These are phyloP conservation scores for Teunomyces barrocoloradensis DNA, from an alignment of 805 yeast species.

Conservation along the genomic window DNA sequence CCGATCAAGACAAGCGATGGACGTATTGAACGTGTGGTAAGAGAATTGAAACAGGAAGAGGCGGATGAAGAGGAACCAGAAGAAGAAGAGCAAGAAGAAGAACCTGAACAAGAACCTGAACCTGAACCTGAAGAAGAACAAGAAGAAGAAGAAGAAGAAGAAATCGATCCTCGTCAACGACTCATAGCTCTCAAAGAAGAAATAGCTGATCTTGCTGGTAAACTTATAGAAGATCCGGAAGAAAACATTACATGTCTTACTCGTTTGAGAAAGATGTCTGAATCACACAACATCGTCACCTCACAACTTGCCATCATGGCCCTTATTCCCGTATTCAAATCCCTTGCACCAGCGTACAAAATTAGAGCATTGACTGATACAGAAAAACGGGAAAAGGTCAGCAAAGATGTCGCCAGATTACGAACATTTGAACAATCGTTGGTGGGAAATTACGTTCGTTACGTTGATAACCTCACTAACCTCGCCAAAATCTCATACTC, in stretches of 20 bases:
- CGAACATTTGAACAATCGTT: conserved; percentile 80
- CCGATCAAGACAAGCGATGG: conserved; percentile 80
- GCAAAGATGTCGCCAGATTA: conserved; percentile 75
- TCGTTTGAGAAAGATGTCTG: conserved; percentile 67
- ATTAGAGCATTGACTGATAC: conserved; percentile 79
- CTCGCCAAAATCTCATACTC: conserved; percentile 39
- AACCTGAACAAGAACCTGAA: conserved; percentile 18
- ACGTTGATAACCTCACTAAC: conserved; percentile 53
- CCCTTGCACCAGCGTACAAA: conserved; percentile 83
- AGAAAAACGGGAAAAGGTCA: conserved; percentile 78
- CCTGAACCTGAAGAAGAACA: conserved; percentile 19
- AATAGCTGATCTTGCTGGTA: conserved; percentile 76
- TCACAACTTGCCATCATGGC: conserved; percentile 73
- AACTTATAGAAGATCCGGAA: conserved; percentile 84
- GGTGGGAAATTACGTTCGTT: conserved; percentile 65
- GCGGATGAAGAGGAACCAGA: conserved; percentile 11
- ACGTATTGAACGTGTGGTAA: conserved; percentile 62
- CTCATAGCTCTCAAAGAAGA: conserved; percentile 71
- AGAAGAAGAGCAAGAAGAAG: conserved; percentile 17
- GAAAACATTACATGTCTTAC: conserved; percentile 66
- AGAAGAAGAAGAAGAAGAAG: conserved; percentile 43
- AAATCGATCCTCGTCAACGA: conserved; percentile 49
- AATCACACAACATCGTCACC: conserved; percentile 62
- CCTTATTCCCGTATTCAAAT: conserved; percentile 78
- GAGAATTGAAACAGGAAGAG: conserved; percentile 24